phyloP scores from a whole-genome alignment of 2,329 filamentous ascomycete genomes.

The Elsinoe arachidis region DNA sequence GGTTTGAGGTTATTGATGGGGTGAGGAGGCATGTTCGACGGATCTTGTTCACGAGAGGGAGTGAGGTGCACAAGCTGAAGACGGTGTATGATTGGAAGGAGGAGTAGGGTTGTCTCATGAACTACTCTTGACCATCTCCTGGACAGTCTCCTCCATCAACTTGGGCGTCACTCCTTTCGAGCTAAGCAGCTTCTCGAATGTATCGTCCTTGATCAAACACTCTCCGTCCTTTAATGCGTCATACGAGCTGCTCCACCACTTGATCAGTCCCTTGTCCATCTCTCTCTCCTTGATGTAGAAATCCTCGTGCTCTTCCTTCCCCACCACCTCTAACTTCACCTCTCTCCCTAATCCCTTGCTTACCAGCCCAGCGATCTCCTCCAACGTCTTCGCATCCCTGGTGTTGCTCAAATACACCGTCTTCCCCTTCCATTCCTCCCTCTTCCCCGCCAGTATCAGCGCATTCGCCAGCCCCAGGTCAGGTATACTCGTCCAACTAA shows the following conservation, averaged over 20 bases:
- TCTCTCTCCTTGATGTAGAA: slow-evolving; percentile 32
- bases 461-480: slow-evolving; percentile 39
- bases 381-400: slow-evolving; percentile 20
- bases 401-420: slow-evolving; percentile 32
- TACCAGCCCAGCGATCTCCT: slow-evolving; percentile 25
- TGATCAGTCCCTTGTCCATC: slow-evolving; percentile 30
- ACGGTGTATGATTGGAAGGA: slow-evolving; percentile 36
- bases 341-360: slow-evolving; percentile 23
- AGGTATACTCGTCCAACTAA: slow-evolving; percentile 37
- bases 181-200: slow-evolving; percentile 32
- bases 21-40: slow-evolving; percentile 32
- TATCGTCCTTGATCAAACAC: slow-evolving; percentile 34
- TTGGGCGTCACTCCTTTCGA: slow-evolving; percentile 30
- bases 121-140: slow-evolving; percentile 30
- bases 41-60: slow-evolving; percentile 31
- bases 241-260: slow-evolving; percentile 41
- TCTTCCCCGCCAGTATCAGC: slow-evolving; percentile 28
- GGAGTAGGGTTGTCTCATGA: background rate
- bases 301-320: slow-evolving; percentile 33
- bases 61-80: slow-evolving; percentile 30
- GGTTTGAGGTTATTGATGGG: slow-evolving; percentile 36
- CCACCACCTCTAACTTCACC: slow-evolving; percentile 30
- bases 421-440: slow-evolving; percentile 27
- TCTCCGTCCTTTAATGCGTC: slow-evolving; percentile 36
- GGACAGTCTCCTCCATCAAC: slow-evolving; percentile 32